These are phyloP conservation scores for Trametes pubescens DNA, from an alignment of 1,284 basidiomycete species.

Conservation along the genomic window DNA sequence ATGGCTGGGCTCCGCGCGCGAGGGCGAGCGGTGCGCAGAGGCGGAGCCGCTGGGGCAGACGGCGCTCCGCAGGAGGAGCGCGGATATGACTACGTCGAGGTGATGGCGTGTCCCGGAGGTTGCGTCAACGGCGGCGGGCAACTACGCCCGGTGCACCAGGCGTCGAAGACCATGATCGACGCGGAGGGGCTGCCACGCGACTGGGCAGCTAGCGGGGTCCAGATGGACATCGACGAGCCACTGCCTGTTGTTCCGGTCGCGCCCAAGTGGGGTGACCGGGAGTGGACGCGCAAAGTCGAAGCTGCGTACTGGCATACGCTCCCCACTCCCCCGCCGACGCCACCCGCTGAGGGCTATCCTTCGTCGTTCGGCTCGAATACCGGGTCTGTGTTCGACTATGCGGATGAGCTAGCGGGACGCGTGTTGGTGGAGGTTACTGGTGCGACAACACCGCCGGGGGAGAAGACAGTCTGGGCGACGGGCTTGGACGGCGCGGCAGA, in stretches of 20 bases:
- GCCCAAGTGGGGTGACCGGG: conserved; percentile 76
- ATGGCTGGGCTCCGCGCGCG: conserved; percentile 50
- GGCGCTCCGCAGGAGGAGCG: conserved; percentile 53
- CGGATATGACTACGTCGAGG: conserved; percentile 95
- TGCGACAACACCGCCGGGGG: not conserved
- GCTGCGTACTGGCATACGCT: conserved; percentile 74
- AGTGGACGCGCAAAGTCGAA: conserved; percentile 84
- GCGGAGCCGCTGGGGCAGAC: conserved; percentile 41
- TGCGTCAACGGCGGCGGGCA: conserved; percentile 99
- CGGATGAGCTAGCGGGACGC: conserved; percentile 25
- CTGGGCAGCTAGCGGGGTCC: conserved; percentile 61
- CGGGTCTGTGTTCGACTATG: conserved; percentile 13
- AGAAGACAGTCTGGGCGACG: conserved; percentile 39
- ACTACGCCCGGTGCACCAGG: conserved; percentile 60
- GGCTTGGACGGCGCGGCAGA: conserved; percentile 52
- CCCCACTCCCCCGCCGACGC: conserved; percentile 59
- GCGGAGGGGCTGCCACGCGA: conserved; percentile 68
- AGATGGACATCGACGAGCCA: conserved; percentile 48
- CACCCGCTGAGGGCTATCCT: conserved; percentile 18
- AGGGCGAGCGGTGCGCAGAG: conserved; percentile 44
- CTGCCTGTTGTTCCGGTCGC: conserved; percentile 40
- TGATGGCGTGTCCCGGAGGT: conserved; percentile 99
- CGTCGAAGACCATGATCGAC: conserved; percentile 48
- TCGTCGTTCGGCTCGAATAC: not conserved
- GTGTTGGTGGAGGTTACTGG: conserved; percentile 25